A percentile compares a stretch with the other conserved stretches of the same genome.
phyloP scores from a whole-genome alignment of 1,139 yeast genomes.

The Pichia sp. region DNA sequence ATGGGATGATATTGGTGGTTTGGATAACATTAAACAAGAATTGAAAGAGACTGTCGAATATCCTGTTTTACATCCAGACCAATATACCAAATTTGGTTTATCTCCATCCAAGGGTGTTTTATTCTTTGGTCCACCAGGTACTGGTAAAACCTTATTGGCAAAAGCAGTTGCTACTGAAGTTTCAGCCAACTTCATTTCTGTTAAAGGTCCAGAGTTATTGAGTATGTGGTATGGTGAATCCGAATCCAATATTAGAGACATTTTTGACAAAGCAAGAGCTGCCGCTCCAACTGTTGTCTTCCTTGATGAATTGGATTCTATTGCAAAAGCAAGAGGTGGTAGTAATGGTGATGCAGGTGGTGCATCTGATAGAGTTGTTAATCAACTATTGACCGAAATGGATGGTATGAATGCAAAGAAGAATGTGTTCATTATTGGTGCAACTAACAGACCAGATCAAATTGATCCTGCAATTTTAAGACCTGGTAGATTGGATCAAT shows the following conservation, averaged over 20 bases:
- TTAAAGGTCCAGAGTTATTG: slow-evolving; percentile 93
- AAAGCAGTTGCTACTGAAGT: slow-evolving; percentile 99
- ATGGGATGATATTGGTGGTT: slow-evolving; percentile 97
- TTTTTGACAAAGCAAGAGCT: slow-evolving; percentile 96
- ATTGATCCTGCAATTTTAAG: slow-evolving; percentile 97
- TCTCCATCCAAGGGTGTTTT: slow-evolving; percentile 97
- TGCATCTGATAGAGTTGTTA: slow-evolving; percentile 96
- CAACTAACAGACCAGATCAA: slow-evolving; percentile 98
- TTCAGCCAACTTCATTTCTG: slow-evolving; percentile 92
- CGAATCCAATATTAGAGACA: slow-evolving; percentile 93
- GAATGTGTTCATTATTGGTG: slow-evolving; percentile 98
- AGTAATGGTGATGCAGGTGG: slow-evolving; percentile 95
- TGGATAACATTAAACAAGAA: slow-evolving; percentile 91
- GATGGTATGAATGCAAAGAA: slow-evolving; percentile 99
- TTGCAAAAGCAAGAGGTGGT: slow-evolving; percentile 96
- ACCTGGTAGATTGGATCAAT: slow-evolving; percentile 98
- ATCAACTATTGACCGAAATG: slow-evolving; percentile 97
- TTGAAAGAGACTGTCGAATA: slow-evolving; percentile 98
- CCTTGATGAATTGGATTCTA: slow-evolving; percentile 94
- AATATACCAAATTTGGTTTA: slow-evolving; percentile 94
- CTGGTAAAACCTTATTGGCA: slow-evolving; percentile 96
- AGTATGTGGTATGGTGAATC: slow-evolving; percentile 99
- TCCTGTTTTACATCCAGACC: slow-evolving; percentile 98
- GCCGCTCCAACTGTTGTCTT: slow-evolving; percentile 98
- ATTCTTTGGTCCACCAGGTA: slow-evolving; percentile 99